Evolutionary conservation across 257 asterid species (phyloP), one percentile per base, ranked within the genome.

Genomic region (Datura wrightii): DNA sequence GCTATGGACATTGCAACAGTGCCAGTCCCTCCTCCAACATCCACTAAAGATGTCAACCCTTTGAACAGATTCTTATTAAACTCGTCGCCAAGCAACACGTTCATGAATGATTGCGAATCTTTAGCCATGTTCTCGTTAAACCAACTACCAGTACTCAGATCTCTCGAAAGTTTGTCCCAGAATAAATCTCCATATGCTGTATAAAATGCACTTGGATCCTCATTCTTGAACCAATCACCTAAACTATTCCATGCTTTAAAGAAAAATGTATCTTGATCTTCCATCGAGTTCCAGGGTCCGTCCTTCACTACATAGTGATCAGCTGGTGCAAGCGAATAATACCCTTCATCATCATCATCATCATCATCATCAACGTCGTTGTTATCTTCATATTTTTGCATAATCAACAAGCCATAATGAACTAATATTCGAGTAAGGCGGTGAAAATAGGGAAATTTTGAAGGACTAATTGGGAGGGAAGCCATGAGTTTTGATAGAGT

Each of bases 1-100:
- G 88, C 82, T 34, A 88, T 62, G 55, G 84, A 82, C 63, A 41
- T 65, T 5, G 88, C 88, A 24, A 83, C 36, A 10, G 87, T 83
- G 19, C 88, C 90, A 11, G 83, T 88, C 11, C 88, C 90, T 14
- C 90, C 88, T 16, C 88, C 88, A 31, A 88, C 90, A 48, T 88
- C 90, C 36, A 88, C 87, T 71, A 88, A 1, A 16, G 90, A 46
- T 4, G 65, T 79, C 37, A 87, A 5, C 42, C 86, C 90, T 0
- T 24, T 37, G 10, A 85, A 87, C 15, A 85, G n/a, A n/a, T n/a
- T 86, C n/a, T 66, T 46, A 62, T 41, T 79, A 37, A 66, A 62
- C 82, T 52, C 44, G 1, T 78, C 50, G 11, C 63, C 62, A 13
- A 66, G 46, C 50, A 88, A 65, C 56, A 88, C 48, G 8, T 42